Percentiles rank a stretch among this genome's conserved stretches.
Evolutionary conservation across 2,329 filamentous ascomycete species (phyloP).

Genomic region (Pseudovirgaria hyperparasitica): DNA sequence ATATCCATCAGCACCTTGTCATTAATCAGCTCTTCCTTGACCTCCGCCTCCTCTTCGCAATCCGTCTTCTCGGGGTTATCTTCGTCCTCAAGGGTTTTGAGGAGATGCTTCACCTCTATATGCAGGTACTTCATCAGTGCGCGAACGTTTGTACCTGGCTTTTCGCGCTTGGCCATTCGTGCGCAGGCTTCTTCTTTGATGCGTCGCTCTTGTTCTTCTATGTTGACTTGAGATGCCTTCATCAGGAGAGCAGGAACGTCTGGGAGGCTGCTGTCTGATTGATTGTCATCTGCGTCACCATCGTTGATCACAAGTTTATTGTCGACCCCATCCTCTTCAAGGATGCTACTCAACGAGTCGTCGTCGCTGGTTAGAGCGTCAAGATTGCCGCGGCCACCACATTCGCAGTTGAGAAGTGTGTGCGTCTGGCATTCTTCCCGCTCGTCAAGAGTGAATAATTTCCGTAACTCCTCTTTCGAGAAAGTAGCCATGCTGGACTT

Average conservation of each 20-base stretch:
- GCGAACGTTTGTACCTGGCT: slow-evolving; percentile 33
- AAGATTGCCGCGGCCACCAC: slow-evolving; percentile 39
- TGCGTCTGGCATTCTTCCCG: slow-evolving; percentile 52
- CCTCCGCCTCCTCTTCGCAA: slow-evolving; percentile 14
- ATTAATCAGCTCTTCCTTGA: slow-evolving; percentile 28
- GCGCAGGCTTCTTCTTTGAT: slow-evolving; percentile 20
- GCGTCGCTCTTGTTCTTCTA: slow-evolving; percentile 31
- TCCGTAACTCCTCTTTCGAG: slow-evolving; percentile 50
- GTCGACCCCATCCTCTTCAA: slow-evolving; percentile 12
- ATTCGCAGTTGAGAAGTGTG: slow-evolving; percentile 50
- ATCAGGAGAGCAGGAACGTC: slow-evolving; percentile 18
- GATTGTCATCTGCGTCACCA: slow-evolving; percentile 12
- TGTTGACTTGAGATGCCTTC: slow-evolving; percentile 32
- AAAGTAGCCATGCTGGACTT: slow-evolving; percentile 50
- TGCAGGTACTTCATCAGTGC: slow-evolving; percentile 44
- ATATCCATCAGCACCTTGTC: slow-evolving; percentile 38
- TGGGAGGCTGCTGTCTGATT: too few relatives aligned
- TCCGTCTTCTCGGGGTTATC: slow-evolving; percentile 19
- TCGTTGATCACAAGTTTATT: slow-evolving; percentile 5
- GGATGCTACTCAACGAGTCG: slow-evolving; percentile 8
- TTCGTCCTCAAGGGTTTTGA: slow-evolving; percentile 11
- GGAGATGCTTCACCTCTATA: slow-evolving; percentile 29
- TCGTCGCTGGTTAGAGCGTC: slow-evolving; percentile 6
- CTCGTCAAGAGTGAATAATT: slow-evolving; percentile 54
- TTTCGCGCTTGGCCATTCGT: slow-evolving; percentile 16